Evolutionary conservation across 768 basidiomycete genomes (phyloP).

Genomic region (Macrolepiota fuliginosa): DNA sequence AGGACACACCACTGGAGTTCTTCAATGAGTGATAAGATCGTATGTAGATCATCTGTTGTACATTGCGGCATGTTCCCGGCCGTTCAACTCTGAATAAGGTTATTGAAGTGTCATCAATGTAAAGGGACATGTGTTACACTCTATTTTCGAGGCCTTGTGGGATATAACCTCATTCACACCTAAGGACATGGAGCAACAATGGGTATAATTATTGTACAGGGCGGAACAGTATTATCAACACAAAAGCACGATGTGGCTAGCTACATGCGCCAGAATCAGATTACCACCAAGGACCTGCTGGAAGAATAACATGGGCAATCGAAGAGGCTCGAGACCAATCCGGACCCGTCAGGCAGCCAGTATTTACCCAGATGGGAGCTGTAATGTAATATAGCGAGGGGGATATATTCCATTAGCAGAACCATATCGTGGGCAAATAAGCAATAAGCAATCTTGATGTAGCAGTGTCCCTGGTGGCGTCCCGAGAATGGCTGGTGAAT

Average conservation of each 20-base stretch:
- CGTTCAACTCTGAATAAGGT: neutral
- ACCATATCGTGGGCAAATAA: constrained; percentile 7
- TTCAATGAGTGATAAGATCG: constrained; percentile 56
- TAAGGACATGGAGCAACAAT: constrained; percentile 7
- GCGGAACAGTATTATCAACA: constrained; percentile 13
- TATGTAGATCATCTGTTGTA: neutral
- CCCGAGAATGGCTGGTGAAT: neutral
- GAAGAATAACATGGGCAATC: neutral
- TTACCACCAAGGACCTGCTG: constrained; percentile 10
- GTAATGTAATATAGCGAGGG: constrained; percentile 11
- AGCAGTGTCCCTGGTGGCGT: constrained; percentile 5
- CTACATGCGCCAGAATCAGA: constrained; percentile 5
- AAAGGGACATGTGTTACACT: neutral
- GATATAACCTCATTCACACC: neutral
- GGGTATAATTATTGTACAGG: constrained; percentile 18
- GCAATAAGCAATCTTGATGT: constrained; percentile 1
- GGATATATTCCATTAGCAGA: constrained; percentile 11
- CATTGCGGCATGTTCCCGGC: neutral
- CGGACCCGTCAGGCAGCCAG: neutral
- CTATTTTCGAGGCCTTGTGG: neutral
- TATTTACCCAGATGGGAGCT: constrained; percentile 10
- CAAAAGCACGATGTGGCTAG: constrained; percentile 7
- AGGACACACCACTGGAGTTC: constrained; percentile 59
- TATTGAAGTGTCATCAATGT: neutral
- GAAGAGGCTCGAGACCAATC: neutral